Evolutionary conservation across 2,329 filamentous ascomycete genomes (phyloP), one percentile per base, ranked within the genome.

Genomic region (Aspergillus fischeri): DNA sequence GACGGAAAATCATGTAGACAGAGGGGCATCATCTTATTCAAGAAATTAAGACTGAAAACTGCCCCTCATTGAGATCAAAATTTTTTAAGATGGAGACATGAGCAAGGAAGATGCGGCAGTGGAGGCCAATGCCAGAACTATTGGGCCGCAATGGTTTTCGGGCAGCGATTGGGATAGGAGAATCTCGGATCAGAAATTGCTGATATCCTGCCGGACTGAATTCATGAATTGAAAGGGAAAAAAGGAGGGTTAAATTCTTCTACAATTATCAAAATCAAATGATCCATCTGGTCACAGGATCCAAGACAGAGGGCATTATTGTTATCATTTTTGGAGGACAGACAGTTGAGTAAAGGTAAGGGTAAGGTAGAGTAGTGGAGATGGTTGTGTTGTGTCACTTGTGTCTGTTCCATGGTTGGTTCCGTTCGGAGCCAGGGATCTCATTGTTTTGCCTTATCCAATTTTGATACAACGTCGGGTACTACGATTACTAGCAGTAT

Each of bases 101-200:
- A 59, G 38, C 53, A 56, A 49, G 57, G 48, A 57, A 50, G 48
- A 49, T 48, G 50, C 49, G 44, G 28, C 25, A 49, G 53, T 62
- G 58, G 60, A 60, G 58, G 55, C 21, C 10, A 24, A 25, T 27
- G 44, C 21, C 49, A 55, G 53, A 52, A 44, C 53, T 53, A 56
- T 62, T 62, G 60, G 60, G 60, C 60, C 60, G 60, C 60, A 62
- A 47, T 21, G 25, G 32, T 44, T 60, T 62, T 62, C 59, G 60
- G 60, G 60, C 60, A 62, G 50, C 56, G 38, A 62, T 55, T 51
- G 58, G 38, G 48, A 58, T 47, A 48, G 51, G 38, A 42, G 42
- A 55, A 45, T 58, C 44, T 54, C 55, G 53, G 53, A 50, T 47
- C 35, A 28, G 20, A 21, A 29, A 55, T 51, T 48, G 53, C 35